Conservation (phyloP, 352 stramenopile species). For the Pythium phragmiticola region DNA sequence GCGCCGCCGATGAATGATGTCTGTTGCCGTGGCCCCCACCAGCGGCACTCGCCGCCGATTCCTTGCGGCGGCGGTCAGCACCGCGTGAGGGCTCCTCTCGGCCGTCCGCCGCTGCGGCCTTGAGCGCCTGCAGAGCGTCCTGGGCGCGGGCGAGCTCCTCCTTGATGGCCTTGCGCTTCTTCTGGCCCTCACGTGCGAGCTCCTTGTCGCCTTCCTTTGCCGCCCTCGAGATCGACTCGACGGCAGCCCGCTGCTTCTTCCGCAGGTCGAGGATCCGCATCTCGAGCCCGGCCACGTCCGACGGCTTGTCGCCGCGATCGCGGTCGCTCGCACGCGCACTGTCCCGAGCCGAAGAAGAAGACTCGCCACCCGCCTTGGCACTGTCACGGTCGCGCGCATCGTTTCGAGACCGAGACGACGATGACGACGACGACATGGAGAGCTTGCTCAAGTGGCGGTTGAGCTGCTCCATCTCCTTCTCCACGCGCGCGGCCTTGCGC, state of each 20-base stretch:
- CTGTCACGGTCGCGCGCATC: constrained; percentile 20
- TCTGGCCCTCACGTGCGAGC: constrained; percentile 73
- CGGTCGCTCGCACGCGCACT: constrained; percentile 19
- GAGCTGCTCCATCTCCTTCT: constrained; percentile 85
- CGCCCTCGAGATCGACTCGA: constrained; percentile 73
- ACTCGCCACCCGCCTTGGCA: neutral
- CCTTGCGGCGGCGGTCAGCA: constrained; percentile 20
- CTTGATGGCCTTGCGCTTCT: constrained; percentile 70
- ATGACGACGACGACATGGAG: constrained; percentile 33
- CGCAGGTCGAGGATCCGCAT: constrained; percentile 71
- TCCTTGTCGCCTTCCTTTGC: constrained; percentile 68
- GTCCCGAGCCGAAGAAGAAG: neutral
- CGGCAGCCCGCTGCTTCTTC: constrained; percentile 74
- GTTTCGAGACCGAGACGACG: constrained; percentile 17
- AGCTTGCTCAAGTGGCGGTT: constrained; percentile 69
- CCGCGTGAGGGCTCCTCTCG: constrained; percentile 13
- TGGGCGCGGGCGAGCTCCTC: constrained; percentile 73
- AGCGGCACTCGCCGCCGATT: neutral
- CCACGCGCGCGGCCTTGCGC: constrained; percentile 64
- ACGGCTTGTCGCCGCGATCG: constrained; percentile 27
- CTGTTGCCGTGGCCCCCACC: neutral
- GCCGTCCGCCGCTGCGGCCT: constrained; percentile 28
- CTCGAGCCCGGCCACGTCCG: constrained; percentile 58
- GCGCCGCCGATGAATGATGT: constrained; percentile 4
- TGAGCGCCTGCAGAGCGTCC: constrained; percentile 62